Evolutionary conservation across 495 filamentous ascomycete genomes (phyloP).

Genomic region (Talaromyces borbonicus): DNA sequence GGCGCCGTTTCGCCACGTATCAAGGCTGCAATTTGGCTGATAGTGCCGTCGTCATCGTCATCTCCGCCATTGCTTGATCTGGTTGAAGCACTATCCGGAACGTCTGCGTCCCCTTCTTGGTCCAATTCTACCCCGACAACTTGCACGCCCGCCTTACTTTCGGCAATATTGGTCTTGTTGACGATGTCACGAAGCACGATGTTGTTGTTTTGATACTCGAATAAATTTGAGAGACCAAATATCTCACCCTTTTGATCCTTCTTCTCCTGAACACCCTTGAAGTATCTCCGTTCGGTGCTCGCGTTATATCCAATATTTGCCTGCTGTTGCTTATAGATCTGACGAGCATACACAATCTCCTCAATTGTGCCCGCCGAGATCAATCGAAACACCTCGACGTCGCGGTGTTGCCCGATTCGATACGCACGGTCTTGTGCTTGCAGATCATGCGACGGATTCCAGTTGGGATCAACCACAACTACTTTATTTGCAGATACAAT

Average conservation of each 20-base stretch:
- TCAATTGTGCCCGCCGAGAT: conserved; percentile 93
- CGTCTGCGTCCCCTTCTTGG: conserved; percentile 41
- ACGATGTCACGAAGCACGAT: conserved; percentile 83
- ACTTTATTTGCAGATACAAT: conserved; percentile 98
- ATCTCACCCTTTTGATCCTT: conserved; percentile 81
- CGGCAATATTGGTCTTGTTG: conserved; percentile 95
- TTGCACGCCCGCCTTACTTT: conserved; percentile 76
- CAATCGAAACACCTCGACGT: conserved; percentile 93
- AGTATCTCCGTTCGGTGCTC: conserved; percentile 84
- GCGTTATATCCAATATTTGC: conserved; percentile 97
- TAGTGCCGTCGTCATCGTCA: conserved; percentile 51
- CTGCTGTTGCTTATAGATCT: conserved; percentile 98
- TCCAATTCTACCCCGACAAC: conserved; percentile 64
- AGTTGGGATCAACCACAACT: conserved; percentile 94
- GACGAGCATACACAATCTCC: conserved; percentile 92
- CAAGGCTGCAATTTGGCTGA: conserved; percentile 67
- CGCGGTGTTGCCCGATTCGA: conserved; percentile 83
- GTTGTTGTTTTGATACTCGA: conserved; percentile 70
- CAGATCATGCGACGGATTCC: conserved; percentile 90
- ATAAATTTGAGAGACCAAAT: conserved; percentile 83
- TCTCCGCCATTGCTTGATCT: conserved; percentile 6
- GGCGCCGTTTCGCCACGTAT: conserved; percentile 47
- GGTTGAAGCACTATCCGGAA: conserved; percentile 14
- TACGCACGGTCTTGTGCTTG: conserved; percentile 97
- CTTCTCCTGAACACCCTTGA: conserved; percentile 85